Base-by-base conservation (phyloP, 805 yeast species). In the Teunomyces gatunensis region DNA sequence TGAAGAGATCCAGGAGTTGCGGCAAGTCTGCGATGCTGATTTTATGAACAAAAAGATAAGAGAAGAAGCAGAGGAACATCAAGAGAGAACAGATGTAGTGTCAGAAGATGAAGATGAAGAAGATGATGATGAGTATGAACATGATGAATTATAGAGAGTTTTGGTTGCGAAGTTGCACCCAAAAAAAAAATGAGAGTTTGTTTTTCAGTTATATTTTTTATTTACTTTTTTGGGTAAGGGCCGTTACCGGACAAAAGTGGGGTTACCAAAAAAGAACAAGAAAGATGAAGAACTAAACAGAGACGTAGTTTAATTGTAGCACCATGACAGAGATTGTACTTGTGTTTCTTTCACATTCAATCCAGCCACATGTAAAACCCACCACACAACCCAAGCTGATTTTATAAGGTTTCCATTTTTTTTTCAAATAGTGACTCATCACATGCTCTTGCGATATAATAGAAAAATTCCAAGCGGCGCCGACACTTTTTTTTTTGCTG, bases 1-100 rank as follows among this genome's bases (percentile, higher is more conserved):
- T 54, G 58, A 75, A 36, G 83, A 78, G 53, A 77, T 87, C 18
- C 54, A 67, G 1, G 49, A 50, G 23, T 49, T 61, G 44, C 69
- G 54, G 46, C 54, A 11, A 9, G 18, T 45, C 15, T 23, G 40
- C 11, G 36, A 23, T n/a, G 20, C 29, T 35, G 35, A 33, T 6
- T 32, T n/a, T 34, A 13, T 34, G 25, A 39, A 45, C 21, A 51
- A 47, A 11, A 44, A 36, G 33, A 35, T 41, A 18, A 18, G 4
- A 17, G 11, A 15, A 13, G 25, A 18, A 32, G 21, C 18, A 39
- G 33, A 33, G 10, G 23, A 20, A 6, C 40, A 44, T 20, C 44
- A 46, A 3, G 49, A 30, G 9, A 25, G 23, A 17, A 45, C 15
- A 6, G 53, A 49, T 6, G 52, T 44, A 13, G 53, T 46, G 13